Conservation (phyloP, 352 stramenopile genomes). For the Pythium phragmiticola region DNA sequence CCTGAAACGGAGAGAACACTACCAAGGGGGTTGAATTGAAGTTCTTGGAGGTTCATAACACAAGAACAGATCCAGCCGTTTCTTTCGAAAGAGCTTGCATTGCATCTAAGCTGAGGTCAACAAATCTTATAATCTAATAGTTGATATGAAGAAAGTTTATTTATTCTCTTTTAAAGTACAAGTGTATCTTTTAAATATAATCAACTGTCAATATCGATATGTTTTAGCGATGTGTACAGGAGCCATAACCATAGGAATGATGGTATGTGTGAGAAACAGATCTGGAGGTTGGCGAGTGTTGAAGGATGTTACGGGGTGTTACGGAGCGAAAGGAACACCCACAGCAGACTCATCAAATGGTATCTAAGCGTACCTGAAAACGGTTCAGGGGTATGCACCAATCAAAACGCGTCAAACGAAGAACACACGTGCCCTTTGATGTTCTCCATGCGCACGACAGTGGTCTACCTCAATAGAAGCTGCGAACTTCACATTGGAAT, state of each 20-base stretch:
- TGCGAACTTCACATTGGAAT: slow-evolving; percentile 6
- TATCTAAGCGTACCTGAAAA: slow-evolving; percentile 10
- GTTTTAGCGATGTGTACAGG: too few relatives aligned
- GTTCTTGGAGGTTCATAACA: slow-evolving; percentile 20
- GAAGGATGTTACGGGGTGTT: slow-evolving; percentile 19
- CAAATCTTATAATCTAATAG: too few relatives aligned
- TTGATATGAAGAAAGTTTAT: too few relatives aligned
- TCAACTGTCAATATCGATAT: too few relatives aligned
- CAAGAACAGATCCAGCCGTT: background rate
- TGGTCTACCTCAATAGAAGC: slow-evolving; percentile 4
- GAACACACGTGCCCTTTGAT: slow-evolving; percentile 6
- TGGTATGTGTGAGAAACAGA: slow-evolving; percentile 11
- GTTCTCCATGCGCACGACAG: background rate
- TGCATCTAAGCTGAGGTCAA: too few relatives aligned
- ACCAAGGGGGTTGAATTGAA: slow-evolving; percentile 24
- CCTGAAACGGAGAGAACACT: slow-evolving; percentile 18
- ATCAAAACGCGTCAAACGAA: slow-evolving; percentile 24
- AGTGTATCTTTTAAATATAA: too few relatives aligned
- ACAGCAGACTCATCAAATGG: slow-evolving; percentile 12
- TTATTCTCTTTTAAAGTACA: too few relatives aligned
- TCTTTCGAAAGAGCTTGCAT: background rate
- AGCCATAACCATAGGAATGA: background rate
- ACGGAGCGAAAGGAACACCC: background rate
- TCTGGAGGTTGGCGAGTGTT: slow-evolving; percentile 28
- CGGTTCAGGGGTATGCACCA: slow-evolving; percentile 19